These are phyloP conservation scores for Scytalidium sp. DNA, from an alignment of 2,329 filamentous ascomycete genomes.

Conservation along the genomic window DNA sequence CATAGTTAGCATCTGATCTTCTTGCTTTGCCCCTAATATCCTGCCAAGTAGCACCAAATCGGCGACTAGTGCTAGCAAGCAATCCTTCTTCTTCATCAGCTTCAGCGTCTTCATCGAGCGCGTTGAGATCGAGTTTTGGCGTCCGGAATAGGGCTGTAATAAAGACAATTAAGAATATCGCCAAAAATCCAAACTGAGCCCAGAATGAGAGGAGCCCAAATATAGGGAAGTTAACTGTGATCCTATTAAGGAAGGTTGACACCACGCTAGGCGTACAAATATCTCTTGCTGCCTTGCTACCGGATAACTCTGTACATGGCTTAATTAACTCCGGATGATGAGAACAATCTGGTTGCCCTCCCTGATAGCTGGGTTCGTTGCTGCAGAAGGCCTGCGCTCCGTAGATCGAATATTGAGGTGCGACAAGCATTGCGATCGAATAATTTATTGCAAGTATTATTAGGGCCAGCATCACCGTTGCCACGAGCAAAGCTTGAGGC, in stretches of 20 bases:
- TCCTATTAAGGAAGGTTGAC: conserved; percentile 88
- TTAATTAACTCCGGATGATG: conserved; percentile 69
- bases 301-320: conserved; percentile 75
- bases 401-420: conserved; percentile 91
- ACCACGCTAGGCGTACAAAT: conserved; percentile 91
- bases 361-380: conserved; percentile 58
- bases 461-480: conserved; percentile 85
- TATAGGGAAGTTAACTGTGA: conserved; percentile 92
- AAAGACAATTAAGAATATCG: conserved; percentile 78
- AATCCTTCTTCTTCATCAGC: conserved; percentile 92
- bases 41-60: conserved; percentile 85
- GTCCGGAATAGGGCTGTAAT: conserved; percentile 75
- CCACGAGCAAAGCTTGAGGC: conserved; percentile 86
- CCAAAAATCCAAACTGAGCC: conserved; percentile 91
- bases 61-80: conserved; percentile 75
- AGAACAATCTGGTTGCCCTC: conserved; percentile 72
- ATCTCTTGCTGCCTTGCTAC: conserved; percentile 66
- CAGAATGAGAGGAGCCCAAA: conserved; percentile 93
- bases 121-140: conserved; percentile 70
- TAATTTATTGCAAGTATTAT: conserved; percentile 93
- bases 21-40: conserved; percentile 61
- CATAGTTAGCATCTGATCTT: conserved; percentile 9
- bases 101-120: conserved; percentile 85
- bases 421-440: conserved; percentile 86
- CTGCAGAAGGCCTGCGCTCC: conserved; percentile 94